Conservation (phyloP, 768 basidiomycete genomes). For the Phaeotremella skinneri region DNA sequence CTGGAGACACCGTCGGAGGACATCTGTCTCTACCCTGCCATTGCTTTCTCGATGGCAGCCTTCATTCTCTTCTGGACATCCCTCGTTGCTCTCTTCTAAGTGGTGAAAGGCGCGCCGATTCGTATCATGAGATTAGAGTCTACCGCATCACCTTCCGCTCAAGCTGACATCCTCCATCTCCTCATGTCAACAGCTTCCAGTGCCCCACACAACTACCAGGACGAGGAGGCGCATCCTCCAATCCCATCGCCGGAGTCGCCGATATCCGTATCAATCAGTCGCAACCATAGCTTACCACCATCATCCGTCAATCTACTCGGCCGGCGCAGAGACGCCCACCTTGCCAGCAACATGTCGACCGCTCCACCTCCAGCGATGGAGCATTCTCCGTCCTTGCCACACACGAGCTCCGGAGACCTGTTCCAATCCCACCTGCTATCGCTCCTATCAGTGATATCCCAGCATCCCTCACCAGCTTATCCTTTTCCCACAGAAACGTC, state of each 20-base stretch:
- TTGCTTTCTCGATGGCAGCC: background rate
- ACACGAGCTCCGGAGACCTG: constrained; percentile 1
- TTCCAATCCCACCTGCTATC: constrained; percentile 36
- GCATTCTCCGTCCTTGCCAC: background rate
- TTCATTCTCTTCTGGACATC: background rate
- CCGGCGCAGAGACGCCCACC: too few species aligned
- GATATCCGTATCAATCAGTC: too few species aligned
- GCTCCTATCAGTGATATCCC: constrained; percentile 35
- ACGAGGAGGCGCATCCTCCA: too few species aligned
- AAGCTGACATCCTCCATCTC: too few species aligned
- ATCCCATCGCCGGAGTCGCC: too few species aligned
- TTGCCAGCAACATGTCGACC: background rate
- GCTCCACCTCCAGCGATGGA: background rate
- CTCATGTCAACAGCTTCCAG: too few species aligned
- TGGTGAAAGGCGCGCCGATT: background rate
- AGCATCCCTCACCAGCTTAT: constrained; percentile 41
- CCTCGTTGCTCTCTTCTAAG: background rate
- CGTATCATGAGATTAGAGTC: background rate
- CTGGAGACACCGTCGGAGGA: too few species aligned
- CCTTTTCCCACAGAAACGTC: constrained; percentile 31
- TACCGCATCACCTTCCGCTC: background rate
- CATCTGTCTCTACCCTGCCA: background rate
- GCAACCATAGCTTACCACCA: too few species aligned
- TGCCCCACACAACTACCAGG: too few species aligned
- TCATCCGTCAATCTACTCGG: too few species aligned